Evolutionary conservation across 1,284 basidiomycete genomes (phyloP).

Genomic region (Ustilago vetiveriae): DNA sequence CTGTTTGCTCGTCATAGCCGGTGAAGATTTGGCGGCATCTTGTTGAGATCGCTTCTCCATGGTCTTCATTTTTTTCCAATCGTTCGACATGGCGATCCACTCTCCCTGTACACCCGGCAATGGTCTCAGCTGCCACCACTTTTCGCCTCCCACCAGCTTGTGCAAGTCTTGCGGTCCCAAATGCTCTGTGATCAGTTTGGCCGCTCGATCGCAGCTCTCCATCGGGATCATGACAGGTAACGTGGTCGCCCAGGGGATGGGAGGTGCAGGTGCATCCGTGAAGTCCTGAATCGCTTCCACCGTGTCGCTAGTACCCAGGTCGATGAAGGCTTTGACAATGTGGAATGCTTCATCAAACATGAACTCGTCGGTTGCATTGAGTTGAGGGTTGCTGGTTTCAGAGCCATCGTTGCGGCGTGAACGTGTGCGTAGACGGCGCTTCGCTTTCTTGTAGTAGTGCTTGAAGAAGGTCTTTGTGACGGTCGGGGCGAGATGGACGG

Average conservation of each 20-base stretch:
- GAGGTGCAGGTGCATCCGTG: slow-evolving; percentile 82
- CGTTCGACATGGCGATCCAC: slow-evolving; percentile 77
- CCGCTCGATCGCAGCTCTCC: slow-evolving; percentile 79
- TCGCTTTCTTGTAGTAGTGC: slow-evolving; percentile 58
- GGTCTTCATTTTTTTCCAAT: slow-evolving; percentile 67
- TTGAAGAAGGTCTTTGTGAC: slow-evolving; percentile 62
- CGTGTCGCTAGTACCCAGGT: slow-evolving; percentile 63
- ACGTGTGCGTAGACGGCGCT: slow-evolving; percentile 22
- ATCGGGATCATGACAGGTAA: slow-evolving; percentile 76
- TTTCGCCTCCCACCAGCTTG: slow-evolving; percentile 83
- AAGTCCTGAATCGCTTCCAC: slow-evolving; percentile 65
- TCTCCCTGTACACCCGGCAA: slow-evolving; percentile 80
- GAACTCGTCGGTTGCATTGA: slow-evolving; percentile 48
- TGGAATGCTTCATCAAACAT: slow-evolving; percentile 56
- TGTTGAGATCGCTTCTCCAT: slow-evolving; percentile 46
- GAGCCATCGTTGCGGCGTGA: neutral
- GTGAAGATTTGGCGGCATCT: slow-evolving; percentile 1
- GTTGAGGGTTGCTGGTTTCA: neutral
- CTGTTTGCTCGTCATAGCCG: neutral
- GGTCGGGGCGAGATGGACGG: slow-evolving; percentile 58
- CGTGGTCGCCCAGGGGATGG: slow-evolving; percentile 78
- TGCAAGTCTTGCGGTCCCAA: slow-evolving; percentile 84
- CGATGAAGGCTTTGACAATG: slow-evolving; percentile 53
- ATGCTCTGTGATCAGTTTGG: slow-evolving; percentile 78
- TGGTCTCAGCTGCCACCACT: slow-evolving; percentile 84